These are phyloP conservation scores for Coniosporium apollinis DNA, from an alignment of 495 filamentous ascomycete genomes.

Conservation along the genomic window DNA sequence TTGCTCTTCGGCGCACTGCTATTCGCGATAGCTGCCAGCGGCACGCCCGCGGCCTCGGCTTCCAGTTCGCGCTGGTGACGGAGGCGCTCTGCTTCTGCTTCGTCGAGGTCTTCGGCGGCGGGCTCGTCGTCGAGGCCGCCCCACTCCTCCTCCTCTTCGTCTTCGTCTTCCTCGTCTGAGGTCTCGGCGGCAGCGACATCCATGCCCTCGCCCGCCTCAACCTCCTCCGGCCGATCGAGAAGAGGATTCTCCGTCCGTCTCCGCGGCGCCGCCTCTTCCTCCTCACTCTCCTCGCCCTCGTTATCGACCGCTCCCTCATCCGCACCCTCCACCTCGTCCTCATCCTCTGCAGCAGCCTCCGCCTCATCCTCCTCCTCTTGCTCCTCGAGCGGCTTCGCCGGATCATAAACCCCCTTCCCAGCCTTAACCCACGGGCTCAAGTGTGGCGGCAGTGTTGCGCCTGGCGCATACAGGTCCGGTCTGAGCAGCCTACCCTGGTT, in stretches of 20 bases:
- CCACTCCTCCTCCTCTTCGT: conserved; percentile 18
- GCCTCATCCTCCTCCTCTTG: conserved; percentile 71
- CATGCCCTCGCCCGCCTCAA: conserved; percentile 39
- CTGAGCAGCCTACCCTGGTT: conserved; percentile 78
- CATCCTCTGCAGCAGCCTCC: conserved; percentile 46
- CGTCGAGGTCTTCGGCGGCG: conserved; percentile 31
- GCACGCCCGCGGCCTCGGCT: conserved; percentile 57
- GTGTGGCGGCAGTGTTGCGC: conserved; percentile 78
- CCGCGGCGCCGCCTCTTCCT: conserved; percentile 22
- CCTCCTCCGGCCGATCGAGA: conserved; percentile 19
- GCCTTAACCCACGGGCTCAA: conserved; percentile 90
- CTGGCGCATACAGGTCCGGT: conserved; percentile 78
- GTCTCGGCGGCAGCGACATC: conserved; percentile 32
- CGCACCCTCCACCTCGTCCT: conserved; percentile 25
- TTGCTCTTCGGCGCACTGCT: conserved; percentile 9
- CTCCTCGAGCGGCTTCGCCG: conserved; percentile 55
- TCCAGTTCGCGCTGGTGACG: conserved; percentile 80
- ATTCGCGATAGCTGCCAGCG: conserved; percentile 21
- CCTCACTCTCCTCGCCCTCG: conserved; percentile 20
- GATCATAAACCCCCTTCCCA: conserved; percentile 72
- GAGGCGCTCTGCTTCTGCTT: conserved; percentile 29
- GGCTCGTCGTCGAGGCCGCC: conserved; percentile 35
- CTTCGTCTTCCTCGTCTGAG: conserved; percentile 30
- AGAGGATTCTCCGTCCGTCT: conserved; percentile 19
- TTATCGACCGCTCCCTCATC: conserved; percentile 19